These are phyloP conservation scores for Colletotrichum chrysophilum DNA, from an alignment of 2,329 filamentous ascomycete genomes.

Conservation along the genomic window DNA sequence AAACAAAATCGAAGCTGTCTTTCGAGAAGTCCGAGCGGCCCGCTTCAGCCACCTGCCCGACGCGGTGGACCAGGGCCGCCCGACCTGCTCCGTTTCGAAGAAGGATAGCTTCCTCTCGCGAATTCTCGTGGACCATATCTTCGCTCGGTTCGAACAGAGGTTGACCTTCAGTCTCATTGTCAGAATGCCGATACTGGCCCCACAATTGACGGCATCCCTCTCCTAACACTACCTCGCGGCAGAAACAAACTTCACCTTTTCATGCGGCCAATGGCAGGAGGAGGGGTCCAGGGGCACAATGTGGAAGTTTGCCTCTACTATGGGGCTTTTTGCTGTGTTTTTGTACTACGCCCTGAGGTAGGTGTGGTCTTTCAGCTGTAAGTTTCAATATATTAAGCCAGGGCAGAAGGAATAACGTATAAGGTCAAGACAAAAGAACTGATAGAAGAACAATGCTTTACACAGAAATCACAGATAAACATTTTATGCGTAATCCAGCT, in stretches of 20 bases:
- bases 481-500: background rate
- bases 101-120: background rate
- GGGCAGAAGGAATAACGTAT: background rate
- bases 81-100: background rate
- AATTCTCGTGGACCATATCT: background rate
- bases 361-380: background rate
- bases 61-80: background rate
- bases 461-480: background rate
- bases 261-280: background rate
- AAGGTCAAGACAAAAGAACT: background rate
- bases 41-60: background rate
- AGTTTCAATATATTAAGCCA: background rate
- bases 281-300: background rate
- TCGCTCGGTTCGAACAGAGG: background rate
- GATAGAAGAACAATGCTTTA: rapidly evolving
- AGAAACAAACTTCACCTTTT: background rate
- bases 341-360: background rate
- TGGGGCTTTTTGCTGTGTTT: background rate
- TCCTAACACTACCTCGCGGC: background rate
- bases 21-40: background rate
- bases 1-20: no score
- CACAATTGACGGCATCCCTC: background rate
- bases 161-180: background rate
- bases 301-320: background rate
- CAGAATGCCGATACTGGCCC: background rate